These are phyloP conservation scores for Bothriochloa decipiens DNA, from an alignment of 176 grass and related monocot species.

Conservation along the genomic window DNA sequence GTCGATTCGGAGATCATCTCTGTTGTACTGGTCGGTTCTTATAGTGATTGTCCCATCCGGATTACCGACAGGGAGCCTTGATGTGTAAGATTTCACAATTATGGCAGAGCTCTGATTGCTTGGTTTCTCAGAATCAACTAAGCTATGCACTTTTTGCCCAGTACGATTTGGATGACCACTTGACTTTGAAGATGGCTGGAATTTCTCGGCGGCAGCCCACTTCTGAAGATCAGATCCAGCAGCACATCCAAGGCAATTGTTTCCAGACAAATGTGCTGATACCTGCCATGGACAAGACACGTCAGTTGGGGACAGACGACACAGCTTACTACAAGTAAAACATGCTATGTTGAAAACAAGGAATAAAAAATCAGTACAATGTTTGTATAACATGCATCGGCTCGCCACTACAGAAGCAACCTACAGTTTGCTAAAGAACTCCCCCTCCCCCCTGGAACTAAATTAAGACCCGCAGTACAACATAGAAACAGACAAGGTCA, in stretches of 20 bases:
- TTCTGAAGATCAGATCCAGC: slow-evolving; percentile 53
- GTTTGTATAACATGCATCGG: not conserved
- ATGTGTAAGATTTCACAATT: not conserved
- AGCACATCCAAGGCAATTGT: too few species aligned
- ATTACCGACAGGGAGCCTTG: not conserved
- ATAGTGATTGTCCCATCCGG: slow-evolving; percentile 63
- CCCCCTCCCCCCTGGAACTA: not conserved
- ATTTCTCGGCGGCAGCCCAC: slow-evolving; percentile 59
- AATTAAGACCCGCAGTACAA: too few species aligned
- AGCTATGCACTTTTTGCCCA: slow-evolving; percentile 26
- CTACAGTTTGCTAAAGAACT: not conserved
- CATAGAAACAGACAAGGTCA: not conserved
- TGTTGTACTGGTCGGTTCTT: slow-evolving; percentile 61
- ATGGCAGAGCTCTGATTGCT: slow-evolving; percentile 38
- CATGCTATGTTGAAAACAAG: not conserved
- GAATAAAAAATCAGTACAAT: not conserved
- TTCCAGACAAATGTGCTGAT: slow-evolving; percentile 38
- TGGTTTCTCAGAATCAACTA: slow-evolving; percentile 27
- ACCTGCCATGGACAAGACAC: slow-evolving; percentile 23
- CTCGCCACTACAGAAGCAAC: not conserved
- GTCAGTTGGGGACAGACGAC: slow-evolving; percentile 14
- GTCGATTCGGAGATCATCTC: slow-evolving; percentile 59
- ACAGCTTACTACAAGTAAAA: not conserved
- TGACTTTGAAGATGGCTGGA: slow-evolving; percentile 45
- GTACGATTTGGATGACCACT: slow-evolving; percentile 10